Conservation (phyloP, 2,329 filamentous ascomycete genomes). For the Pseudocercospora pini-densiflorae region DNA sequence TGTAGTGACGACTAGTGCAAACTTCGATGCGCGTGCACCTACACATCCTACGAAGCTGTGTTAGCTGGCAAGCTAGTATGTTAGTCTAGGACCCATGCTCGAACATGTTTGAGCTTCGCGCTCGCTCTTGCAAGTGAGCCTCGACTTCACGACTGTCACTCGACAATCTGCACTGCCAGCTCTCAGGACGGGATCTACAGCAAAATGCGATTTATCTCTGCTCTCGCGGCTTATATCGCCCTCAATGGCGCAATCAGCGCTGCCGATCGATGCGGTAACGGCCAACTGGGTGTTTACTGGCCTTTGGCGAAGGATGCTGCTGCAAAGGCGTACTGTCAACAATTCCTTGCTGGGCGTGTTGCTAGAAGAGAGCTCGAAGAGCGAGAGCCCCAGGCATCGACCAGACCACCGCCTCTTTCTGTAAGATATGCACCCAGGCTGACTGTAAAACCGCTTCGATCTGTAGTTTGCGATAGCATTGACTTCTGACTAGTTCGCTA, state of each 20-base stretch:
- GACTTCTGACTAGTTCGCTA: too few species aligned
- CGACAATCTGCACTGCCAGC: not conserved
- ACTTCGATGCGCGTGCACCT: too few species aligned
- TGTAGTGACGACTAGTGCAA: too few species aligned
- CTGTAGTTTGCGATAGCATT: not conserved
- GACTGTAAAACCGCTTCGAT: not conserved
- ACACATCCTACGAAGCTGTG: too few species aligned
- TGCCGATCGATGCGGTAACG: not conserved
- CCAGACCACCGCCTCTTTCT: too few species aligned
- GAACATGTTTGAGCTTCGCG: too few species aligned
- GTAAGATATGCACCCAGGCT: not conserved
- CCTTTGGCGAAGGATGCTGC: not conserved
- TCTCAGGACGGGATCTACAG: not conserved
- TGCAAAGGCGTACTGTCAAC: not conserved
- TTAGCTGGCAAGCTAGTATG: too few species aligned
- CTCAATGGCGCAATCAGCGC: not conserved
- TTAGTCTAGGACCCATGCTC: too few species aligned
- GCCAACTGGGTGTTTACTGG: not conserved
- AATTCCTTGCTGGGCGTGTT: not conserved
- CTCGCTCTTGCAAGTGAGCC: too few species aligned
- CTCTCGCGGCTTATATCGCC: not conserved
- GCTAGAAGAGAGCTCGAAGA: not conserved
- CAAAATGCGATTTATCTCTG: not conserved
- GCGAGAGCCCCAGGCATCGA: not conserved
- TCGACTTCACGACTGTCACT: too few species aligned